Evolutionary conservation across 129 eudicot genomes (phyloP).

Genomic region (Flaveria trinervia): DNA sequence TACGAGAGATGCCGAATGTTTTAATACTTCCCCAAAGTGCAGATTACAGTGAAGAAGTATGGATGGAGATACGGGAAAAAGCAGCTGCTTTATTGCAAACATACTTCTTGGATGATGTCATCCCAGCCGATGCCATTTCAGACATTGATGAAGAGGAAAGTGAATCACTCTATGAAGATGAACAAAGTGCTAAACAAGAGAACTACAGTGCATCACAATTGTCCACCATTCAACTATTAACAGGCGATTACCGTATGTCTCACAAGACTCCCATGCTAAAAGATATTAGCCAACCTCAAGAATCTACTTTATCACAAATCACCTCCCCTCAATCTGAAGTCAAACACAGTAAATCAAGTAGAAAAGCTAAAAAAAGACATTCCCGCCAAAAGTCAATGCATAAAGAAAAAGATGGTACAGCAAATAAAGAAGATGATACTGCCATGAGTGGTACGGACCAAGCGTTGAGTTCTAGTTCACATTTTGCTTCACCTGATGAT

Average conservation of each 20-base stretch:
- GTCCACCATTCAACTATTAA: conserved; percentile 45
- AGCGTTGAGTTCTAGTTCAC: conserved; percentile 82
- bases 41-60: conserved; percentile 98
- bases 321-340: conserved; percentile 63
- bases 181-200: conserved; percentile 41
- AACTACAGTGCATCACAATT: conserved; percentile 50
- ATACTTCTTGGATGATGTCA: conserved; percentile 63
- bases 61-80: conserved; percentile 98
- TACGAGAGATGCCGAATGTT: conserved; percentile 99
- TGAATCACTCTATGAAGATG: conserved; percentile 50
- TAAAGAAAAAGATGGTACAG: conserved; percentile 66
- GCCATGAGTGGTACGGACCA: conserved; percentile 91
- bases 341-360: conserved; percentile 86
- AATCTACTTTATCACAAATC: conserved; percentile 50
- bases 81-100: conserved; percentile 72
- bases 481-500: conserved; percentile 88
- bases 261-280: conserved; percentile 56
- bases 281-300: conserved; percentile 55
- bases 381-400: conserved; percentile 76
- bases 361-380: conserved; percentile 90
- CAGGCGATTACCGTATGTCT: conserved; percentile 45
- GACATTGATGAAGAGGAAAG: conserved; percentile 87
- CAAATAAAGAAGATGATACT: conserved; percentile 75
- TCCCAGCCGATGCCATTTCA: conserved; percentile 71
- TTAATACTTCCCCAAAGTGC: conserved; percentile 98